These are phyloP conservation scores for Phytophthora kernoviae DNA, from an alignment of 352 stramenopile genomes.

Conservation along the genomic window DNA sequence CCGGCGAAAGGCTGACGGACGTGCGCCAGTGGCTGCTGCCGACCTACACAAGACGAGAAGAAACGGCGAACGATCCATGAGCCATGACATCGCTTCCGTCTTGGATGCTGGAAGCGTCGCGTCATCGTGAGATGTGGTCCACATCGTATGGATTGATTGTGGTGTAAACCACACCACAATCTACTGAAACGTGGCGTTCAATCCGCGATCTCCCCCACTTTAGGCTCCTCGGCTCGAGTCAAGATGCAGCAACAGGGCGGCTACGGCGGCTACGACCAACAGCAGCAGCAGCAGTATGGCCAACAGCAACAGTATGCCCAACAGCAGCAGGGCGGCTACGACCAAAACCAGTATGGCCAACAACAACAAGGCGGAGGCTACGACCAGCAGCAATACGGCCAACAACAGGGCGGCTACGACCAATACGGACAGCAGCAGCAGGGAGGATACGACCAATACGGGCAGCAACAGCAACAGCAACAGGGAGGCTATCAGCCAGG, in stretches of 20 bases:
- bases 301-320: constrained; percentile 39
- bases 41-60: background rate
- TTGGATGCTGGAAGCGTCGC: background rate
- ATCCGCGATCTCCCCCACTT: constrained; percentile 2
- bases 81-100: background rate
- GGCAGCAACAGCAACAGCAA: too few relatives aligned
- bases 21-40: background rate
- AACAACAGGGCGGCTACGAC: constrained; percentile 38
- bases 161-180: constrained; percentile 7
- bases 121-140: too few relatives aligned
- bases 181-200: constrained; percentile 26
- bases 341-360: constrained; percentile 43
- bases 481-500: constrained; percentile 50
- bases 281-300: constrained; percentile 43
- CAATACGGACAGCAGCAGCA: constrained; percentile 47
- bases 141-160: background rate
- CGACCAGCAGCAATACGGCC: constrained; percentile 44
- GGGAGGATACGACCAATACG: constrained; percentile 54
- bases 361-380: constrained; percentile 38
- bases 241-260: constrained; percentile 62
- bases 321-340: constrained; percentile 49
- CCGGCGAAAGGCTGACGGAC: background rate
- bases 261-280: constrained; percentile 47
- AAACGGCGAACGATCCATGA: background rate
- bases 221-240: background rate